phyloP scores from a whole-genome alignment of 2,329 filamentous ascomycete species.

The Cylindrodendrum hubeiense region DNA sequence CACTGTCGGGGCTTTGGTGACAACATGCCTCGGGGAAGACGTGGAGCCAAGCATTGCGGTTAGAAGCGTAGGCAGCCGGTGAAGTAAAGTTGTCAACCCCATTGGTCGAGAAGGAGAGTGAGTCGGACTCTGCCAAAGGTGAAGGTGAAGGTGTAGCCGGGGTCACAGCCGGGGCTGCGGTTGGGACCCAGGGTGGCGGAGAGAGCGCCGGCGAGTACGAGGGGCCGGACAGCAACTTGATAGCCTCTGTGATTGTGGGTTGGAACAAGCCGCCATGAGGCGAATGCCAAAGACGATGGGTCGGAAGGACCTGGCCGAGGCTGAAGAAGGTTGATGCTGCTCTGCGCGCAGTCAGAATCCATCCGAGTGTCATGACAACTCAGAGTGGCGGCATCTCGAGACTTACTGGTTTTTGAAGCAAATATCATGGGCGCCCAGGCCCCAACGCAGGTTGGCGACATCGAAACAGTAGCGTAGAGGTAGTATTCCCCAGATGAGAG shows the following conservation, averaged over 20 bases:
- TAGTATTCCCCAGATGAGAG: conserved; percentile 91
- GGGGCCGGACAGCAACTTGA: conserved; percentile 80
- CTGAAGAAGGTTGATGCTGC: conserved; percentile 83
- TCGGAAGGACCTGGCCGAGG: conserved; percentile 90
- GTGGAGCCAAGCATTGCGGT: conserved; percentile 88
- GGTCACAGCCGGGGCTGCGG: conserved; percentile 25
- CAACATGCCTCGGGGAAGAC: conserved; percentile 97
- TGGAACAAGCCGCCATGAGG: conserved; percentile 88
- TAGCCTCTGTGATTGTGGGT: conserved; percentile 86
- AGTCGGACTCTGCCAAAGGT: conserved; percentile 35
- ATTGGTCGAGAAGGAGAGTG: conserved; percentile 73
- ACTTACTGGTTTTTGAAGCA: conserved; percentile 88
- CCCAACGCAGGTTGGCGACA: conserved; percentile 85
- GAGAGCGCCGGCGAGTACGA: conserved; percentile 27
- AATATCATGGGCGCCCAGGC: conserved; percentile 92
- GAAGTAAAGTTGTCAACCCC: conserved; percentile 75
- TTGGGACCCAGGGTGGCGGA: conserved; percentile 33
- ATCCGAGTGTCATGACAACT: background rate
- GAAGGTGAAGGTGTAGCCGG: conserved; percentile 24
- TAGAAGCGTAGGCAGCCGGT: conserved; percentile 77
- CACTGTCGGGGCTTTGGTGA: conserved; percentile 83
- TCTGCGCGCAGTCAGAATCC: conserved; percentile 56
- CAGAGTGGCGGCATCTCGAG: background rate
- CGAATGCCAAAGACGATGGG: conserved; percentile 85
- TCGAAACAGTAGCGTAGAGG: conserved; percentile 80